A percentile compares a stretch with the other conserved stretches of the same genome.
Evolutionary conservation across 2,329 filamentous ascomycete genomes (phyloP).

Genomic region (Magnaporthales sp.): DNA sequence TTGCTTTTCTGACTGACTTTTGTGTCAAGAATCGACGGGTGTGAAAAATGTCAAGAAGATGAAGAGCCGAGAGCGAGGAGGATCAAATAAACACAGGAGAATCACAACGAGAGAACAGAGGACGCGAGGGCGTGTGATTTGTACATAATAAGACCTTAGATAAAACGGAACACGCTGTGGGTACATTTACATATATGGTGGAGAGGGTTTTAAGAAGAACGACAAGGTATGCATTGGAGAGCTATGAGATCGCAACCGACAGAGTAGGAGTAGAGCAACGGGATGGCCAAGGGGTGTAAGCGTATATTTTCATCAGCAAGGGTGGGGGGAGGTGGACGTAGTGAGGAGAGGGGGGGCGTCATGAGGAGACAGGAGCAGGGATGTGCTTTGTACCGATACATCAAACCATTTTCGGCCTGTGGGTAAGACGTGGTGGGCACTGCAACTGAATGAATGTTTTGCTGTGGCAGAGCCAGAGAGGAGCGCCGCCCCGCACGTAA

Average conservation of each 20-base stretch:
- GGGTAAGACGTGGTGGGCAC: neutral
- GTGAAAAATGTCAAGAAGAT: neutral
- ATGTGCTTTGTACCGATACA: neutral
- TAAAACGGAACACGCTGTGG: slow-evolving; percentile 5
- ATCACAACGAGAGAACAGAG: neutral
- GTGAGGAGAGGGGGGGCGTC: neutral
- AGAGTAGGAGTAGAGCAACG: neutral
- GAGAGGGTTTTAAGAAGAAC: slow-evolving; percentile 4
- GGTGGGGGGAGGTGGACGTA: neutral
- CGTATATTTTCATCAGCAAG: neutral
- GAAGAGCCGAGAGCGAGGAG: neutral
- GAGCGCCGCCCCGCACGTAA: neutral
- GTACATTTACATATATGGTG: slow-evolving; percentile 6
- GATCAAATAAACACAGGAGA: neutral
- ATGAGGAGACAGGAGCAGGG: neutral
- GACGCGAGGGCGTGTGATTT: slow-evolving; percentile 3
- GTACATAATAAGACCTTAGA: slow-evolving; percentile 4
- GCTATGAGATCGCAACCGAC: neutral
- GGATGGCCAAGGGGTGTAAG: slow-evolving; percentile 2
- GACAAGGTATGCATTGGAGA: neutral
- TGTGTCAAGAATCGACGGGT: neutral
- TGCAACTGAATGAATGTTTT: neutral
- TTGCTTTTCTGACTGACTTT: neutral
- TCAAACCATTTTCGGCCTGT: neutral
- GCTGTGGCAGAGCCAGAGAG: neutral